phyloP scores from a whole-genome alignment of 1,284 basidiomycete genomes.

The Psilocybe mexicana region DNA sequence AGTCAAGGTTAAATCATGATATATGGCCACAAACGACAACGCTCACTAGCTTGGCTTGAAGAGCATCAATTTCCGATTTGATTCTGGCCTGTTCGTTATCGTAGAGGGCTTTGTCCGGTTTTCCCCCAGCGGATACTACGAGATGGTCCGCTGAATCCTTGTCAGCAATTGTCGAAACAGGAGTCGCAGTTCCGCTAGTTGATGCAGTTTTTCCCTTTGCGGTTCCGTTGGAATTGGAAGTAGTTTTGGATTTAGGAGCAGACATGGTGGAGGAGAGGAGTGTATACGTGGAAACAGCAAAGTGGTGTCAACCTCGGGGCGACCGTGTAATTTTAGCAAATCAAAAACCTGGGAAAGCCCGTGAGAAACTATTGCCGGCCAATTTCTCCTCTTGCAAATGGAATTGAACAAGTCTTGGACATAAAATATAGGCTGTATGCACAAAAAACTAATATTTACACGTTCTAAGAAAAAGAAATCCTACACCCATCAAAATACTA shows the following conservation, averaged over 20 bases:
- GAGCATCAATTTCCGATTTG: constrained; percentile 79
- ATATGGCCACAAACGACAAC: neutral
- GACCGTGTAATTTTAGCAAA: constrained; percentile 20
- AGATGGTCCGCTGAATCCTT: constrained; percentile 46
- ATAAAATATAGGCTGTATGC: constrained; percentile 1
- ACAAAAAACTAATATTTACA: constrained; percentile 16
- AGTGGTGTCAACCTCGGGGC: constrained; percentile 15
- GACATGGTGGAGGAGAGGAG: constrained; percentile 39
- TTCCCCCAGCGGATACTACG: constrained; percentile 45
- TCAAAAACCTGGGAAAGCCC: constrained; percentile 28
- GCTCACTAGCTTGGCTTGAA: constrained; percentile 81
- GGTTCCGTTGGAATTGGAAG: constrained; percentile 44
- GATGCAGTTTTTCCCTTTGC: constrained; percentile 41
- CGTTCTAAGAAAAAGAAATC: neutral
- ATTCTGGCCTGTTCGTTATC: constrained; percentile 84
- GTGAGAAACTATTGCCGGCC: constrained; percentile 23
- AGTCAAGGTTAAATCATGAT: constrained; percentile 1
- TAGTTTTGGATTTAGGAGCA: constrained; percentile 55
- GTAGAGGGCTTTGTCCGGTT: constrained; percentile 80
- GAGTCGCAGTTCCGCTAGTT: constrained; percentile 50
- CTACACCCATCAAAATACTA: constrained; percentile 56
- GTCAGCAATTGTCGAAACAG: constrained; percentile 38
- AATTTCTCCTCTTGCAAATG: neutral
- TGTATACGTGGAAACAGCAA: constrained; percentile 26
- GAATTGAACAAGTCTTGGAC: neutral